Evolutionary conservation across 2,329 filamentous ascomycete species (phyloP), one percentile per base, ranked within the genome.

Genomic region (Ustilaginoidea virens): DNA sequence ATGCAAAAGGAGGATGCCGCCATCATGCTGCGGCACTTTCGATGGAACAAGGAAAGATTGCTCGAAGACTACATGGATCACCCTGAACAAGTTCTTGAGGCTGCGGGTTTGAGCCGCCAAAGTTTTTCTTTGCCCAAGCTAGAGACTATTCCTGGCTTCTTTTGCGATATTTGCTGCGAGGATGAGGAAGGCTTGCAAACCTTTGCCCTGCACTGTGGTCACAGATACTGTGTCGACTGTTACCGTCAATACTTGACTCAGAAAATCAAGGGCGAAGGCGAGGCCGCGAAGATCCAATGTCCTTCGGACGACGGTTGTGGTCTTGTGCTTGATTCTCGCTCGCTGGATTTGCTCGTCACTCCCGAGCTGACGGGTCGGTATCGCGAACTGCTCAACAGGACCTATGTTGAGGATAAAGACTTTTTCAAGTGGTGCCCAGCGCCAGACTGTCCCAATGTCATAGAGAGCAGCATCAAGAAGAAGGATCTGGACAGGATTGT

Each of bases 61-160:
- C 86, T 96, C 33, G 90, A 98, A 46, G 76, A 83, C 38, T 96
- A 96, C 53, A 94, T 98, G 86, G 87, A 98, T 39, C 70, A 71
- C 28, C 74, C 80, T 4, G 73, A 80, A 34, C 71, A 78, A 45
- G 72, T 90, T 2, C 60, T 96, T 19, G 85, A 93, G 44, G 75
- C 74, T 35, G 86, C 87, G 10, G 90, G 90, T 1, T 58, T 98
- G 17, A 78, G 76, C 20, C 68, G 74, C 31, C 71, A 63, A 35
- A 62, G 69, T n/a, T 56, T 59, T 2, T 58, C 59, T 8, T 63
- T 67, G 8, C 79, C 81, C 2, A 75, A 70, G 45, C 66, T 92
- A 4, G 70, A 86, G 48, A 59, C 63, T 11, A 58, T 87, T 12
- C 63, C 71, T 10, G 83, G 75, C 7, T 98, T 98, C 51, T 63